A percentile compares a stretch with the other conserved stretches of the same genome.
phyloP scores from a whole-genome alignment of 345 rosid species.

The Carallia pectinifolia region DNA sequence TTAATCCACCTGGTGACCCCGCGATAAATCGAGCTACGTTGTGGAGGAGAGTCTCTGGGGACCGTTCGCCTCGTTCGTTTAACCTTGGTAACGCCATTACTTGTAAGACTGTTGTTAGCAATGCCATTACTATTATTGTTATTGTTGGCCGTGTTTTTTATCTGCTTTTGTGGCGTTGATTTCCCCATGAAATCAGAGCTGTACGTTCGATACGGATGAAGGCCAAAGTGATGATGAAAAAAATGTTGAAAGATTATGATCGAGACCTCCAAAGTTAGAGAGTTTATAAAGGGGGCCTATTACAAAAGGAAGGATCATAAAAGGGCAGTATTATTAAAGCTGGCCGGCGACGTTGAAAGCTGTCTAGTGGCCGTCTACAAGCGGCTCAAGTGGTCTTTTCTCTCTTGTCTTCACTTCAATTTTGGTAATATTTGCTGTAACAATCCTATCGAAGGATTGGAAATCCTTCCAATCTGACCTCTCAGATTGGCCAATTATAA shows the following conservation, averaged over 20 bases:
- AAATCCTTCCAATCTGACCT: neutral
- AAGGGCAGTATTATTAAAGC: neutral
- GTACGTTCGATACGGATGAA: neutral
- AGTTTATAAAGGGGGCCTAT: neutral
- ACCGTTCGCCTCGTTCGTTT: slow-evolving; percentile 53
- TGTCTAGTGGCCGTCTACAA: slow-evolving; percentile 29
- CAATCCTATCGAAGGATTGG: neutral
- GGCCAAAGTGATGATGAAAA: neutral
- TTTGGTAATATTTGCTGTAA: slow-evolving; percentile 1
- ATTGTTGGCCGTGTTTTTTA: slow-evolving; percentile 13
- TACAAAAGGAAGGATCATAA: neutral
- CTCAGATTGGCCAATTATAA: neutral
- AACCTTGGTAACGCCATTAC: slow-evolving; percentile 15
- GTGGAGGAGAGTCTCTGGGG: slow-evolving; percentile 52
- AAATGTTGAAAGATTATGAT: neutral
- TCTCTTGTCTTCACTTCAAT: slow-evolving; percentile 24
- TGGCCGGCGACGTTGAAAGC: slow-evolving; percentile 12
- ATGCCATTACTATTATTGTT: neutral
- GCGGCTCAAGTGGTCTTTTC: slow-evolving; percentile 20
- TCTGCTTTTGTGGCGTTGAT: slow-evolving; percentile 28
- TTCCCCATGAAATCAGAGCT: slow-evolving; percentile 1
- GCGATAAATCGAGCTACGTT: slow-evolving; percentile 57
- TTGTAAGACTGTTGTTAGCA: neutral
- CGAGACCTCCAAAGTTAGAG: slow-evolving; percentile 9
- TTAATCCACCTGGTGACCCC: slow-evolving; percentile 57